Percentiles rank a stretch among this genome's conserved stretches.
These are phyloP conservation scores for Collybia sordida DNA, from an alignment of 768 basidiomycete genomes.

Conservation along the genomic window DNA sequence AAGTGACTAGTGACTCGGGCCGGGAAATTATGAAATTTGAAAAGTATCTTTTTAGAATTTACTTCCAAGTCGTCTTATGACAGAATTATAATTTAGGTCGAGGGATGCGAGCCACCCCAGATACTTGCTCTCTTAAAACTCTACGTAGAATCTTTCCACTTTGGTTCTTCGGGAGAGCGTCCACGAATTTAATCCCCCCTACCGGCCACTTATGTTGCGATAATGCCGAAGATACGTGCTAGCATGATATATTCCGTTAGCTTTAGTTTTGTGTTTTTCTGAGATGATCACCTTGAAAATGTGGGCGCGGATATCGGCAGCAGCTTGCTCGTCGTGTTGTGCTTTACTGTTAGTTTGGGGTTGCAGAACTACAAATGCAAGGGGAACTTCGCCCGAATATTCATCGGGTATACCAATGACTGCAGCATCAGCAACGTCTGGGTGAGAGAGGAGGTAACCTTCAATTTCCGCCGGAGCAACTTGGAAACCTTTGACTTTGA, in stretches of 20 bases:
- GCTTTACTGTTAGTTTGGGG: slow-evolving; percentile 35
- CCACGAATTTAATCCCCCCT: slow-evolving; percentile 57
- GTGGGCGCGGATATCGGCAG: slow-evolving; percentile 37
- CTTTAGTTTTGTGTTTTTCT: no score
- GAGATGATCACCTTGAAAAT: slow-evolving; percentile 41
- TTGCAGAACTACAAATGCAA: slow-evolving; percentile 64
- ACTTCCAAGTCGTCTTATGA: no score
- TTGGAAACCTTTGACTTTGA: slow-evolving; percentile 63
- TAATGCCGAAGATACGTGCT: slow-evolving; percentile 58
- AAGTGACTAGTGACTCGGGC: no score
- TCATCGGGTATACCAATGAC: slow-evolving; percentile 72
- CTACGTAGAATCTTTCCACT: slow-evolving; percentile 57
- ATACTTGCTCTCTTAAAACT: slow-evolving; percentile 44
- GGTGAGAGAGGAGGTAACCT: slow-evolving; percentile 61
- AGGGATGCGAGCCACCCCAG: no score
- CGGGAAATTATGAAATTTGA: no score
- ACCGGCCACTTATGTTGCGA: slow-evolving; percentile 56
- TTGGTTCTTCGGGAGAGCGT: slow-evolving; percentile 59
- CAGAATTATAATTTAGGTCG: no score
- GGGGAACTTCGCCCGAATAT: slow-evolving; percentile 56
- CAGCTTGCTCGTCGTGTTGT: slow-evolving; percentile 23
- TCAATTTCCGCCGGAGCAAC: slow-evolving; percentile 76
- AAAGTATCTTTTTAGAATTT: no score
- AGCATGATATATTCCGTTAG: no score
- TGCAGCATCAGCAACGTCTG: slow-evolving; percentile 59